Evolutionary conservation across 2,329 filamentous ascomycete genomes (phyloP), one percentile per base, ranked within the genome.

Genomic region (Claviceps maximensis): DNA sequence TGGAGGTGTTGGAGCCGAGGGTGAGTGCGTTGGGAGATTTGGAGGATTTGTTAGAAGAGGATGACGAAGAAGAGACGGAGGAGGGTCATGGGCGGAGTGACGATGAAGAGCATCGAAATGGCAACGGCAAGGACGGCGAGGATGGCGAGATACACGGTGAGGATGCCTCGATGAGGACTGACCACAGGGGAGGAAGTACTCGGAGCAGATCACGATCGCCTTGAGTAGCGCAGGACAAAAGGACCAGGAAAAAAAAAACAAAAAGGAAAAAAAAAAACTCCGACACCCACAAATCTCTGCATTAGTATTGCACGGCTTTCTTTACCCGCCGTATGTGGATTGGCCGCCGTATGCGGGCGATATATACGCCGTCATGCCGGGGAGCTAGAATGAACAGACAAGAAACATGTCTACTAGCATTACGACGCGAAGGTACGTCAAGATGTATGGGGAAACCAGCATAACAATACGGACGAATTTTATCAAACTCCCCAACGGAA

Each of bases 1-100:
- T 95, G 66, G 93, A 95, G 59, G 69, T 90, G 62, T 64, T 98
- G 62, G 91, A 96, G 64, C 86, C 89, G 49, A 79, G 91, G 58
- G 79, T 88, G 38, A 96, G 90, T 67, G 83, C 89, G 38, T 68
- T 97, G 55, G 88, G 86, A 1, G 88, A 89, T 59, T 74, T 91
- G 53, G 87, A 91, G 59, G 83, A 83, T 57, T 64, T 89, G 58
- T 68, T 88, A 48, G 79, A 81, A 51, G 80, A 82, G 42, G 78
- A 78, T 2, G 77, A 79, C 0, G 76, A 74, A 2, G 71, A 69
- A 10, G 66, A 65, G 42, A 58, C 65, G 1, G 61, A 47, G 2
- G n/a, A 21, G 8, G 27, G 5, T 4, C 4, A 47, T 8, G 57
- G 59, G 41, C 55, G 61, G 31, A 51, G 25, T 2, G 55, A 40